Conservation (phyloP, 2,329 filamentous ascomycete genomes). For the Colletotrichum echinochloae region DNA sequence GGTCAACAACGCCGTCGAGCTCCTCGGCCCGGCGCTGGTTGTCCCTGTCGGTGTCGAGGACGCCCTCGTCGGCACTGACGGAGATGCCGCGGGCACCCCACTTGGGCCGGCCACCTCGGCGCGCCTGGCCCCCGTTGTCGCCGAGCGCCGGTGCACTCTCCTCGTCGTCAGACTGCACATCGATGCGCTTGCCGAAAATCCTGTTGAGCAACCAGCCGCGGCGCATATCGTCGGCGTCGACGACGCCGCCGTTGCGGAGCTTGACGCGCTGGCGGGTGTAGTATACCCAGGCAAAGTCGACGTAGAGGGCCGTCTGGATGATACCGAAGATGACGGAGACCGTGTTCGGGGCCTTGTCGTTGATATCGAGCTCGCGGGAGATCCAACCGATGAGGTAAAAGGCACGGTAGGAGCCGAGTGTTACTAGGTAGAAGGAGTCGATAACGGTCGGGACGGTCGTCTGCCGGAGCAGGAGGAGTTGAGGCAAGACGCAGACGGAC, state of each 20-base stretch:
- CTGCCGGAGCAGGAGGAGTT: slow-evolving; percentile 90
- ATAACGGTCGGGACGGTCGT: slow-evolving; percentile 97
- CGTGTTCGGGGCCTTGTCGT: slow-evolving; percentile 71
- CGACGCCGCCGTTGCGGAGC: slow-evolving; percentile 86
- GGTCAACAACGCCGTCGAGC: slow-evolving; percentile 62
- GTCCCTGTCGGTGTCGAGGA: slow-evolving; percentile 63
- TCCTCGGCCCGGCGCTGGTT: slow-evolving; percentile 56
- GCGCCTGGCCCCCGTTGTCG: slow-evolving; percentile 44
- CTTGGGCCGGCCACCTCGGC: slow-evolving; percentile 58
- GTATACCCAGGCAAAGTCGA: slow-evolving; percentile 98
- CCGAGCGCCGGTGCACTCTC: slow-evolving; percentile 66
- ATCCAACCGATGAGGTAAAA: slow-evolving; percentile 97
- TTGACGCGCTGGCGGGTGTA: slow-evolving; percentile 94
- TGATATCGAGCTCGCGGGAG: slow-evolving; percentile 70
- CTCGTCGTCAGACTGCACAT: slow-evolving; percentile 68
- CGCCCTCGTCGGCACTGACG: slow-evolving; percentile 73
- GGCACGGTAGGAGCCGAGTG: slow-evolving; percentile 87
- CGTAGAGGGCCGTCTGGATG: slow-evolving; percentile 88
- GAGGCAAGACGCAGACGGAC: slow-evolving; percentile 89
- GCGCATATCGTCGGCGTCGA: slow-evolving; percentile 89
- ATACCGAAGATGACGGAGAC: slow-evolving; percentile 88
- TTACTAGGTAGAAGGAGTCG: slow-evolving; percentile 93
- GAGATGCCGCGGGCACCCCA: slow-evolving; percentile 76
- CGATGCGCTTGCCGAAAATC: slow-evolving; percentile 75
- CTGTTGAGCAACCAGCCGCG: slow-evolving; percentile 86